Base-by-base conservation (phyloP, 176 grass and related monocot genomes). In the Ampelocalamus luodianensis region DNA sequence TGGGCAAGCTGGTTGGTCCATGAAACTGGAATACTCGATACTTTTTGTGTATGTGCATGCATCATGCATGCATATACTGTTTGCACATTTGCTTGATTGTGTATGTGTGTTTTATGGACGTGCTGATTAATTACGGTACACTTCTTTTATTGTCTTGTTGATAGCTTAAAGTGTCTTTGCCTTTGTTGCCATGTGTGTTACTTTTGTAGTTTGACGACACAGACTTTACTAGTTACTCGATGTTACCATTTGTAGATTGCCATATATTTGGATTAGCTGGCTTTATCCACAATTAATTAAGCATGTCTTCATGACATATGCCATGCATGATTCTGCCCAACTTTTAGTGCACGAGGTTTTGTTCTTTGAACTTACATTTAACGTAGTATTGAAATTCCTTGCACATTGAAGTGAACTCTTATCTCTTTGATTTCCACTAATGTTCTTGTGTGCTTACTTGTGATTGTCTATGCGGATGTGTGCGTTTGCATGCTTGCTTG, bases 21-120 rank as follows among this genome's bases (percentile, higher is more conserved):
- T 71, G 38, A 43, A 39, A n/a, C 66, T 43, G 1, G 45, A 71
- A 43, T 40, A 43, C 66, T 43, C 4, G 11, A 46, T 26, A 27
- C 44, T 44, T 72, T 34, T 6, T 53, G 15, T 34, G 26, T 8
- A 20, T 53, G 8, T 34, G 26, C 6, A 7, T 43, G 68, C 68
- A 26, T 71, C 6, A 7, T 43, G 68, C 68, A 26, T 71, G 10
- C 22, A 46, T 46, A 26, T 42, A 68, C 18, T 40, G 65, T 68
- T 68, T 68, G 17, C 65, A 68, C 40, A 71, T 46, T 23, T 53
- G 71, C 24, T 73, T 51, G 45, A 55, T 44, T 51, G 3, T 73
- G 13, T 73, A 7, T 66, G 64, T 38, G 32, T 18, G 10, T 27
- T 23, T 45, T 13, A 44, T 44, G 67, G 20, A 45, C 6, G 11